These are phyloP conservation scores for Acer campestre DNA, from an alignment of 345 rosid genomes.

Conservation along the genomic window DNA sequence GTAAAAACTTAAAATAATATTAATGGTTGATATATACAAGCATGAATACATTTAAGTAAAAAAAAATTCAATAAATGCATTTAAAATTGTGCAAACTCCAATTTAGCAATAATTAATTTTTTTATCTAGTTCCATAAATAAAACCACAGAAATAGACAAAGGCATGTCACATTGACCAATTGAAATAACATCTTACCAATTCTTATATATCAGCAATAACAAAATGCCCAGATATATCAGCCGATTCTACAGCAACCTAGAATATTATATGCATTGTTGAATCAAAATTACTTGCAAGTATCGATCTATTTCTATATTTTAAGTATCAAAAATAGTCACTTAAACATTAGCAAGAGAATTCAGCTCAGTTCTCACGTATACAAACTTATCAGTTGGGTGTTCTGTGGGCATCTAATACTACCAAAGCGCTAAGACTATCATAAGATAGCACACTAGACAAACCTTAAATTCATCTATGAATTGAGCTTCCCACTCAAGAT, in stretches of 20 bases:
- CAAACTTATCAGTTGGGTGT: not conserved
- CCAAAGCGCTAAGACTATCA: not conserved
- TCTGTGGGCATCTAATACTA: not conserved
- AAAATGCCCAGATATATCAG: not conserved
- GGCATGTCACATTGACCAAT: not conserved
- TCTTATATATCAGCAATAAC: not conserved
- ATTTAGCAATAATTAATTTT: not conserved
- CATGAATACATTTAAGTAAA: not conserved
- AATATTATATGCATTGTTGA: not conserved
- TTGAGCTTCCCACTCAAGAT: not conserved
- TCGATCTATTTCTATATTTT: not conserved
- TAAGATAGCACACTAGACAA: not conserved
- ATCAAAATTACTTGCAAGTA: not conserved
- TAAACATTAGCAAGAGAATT: not conserved
- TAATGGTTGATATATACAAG: not conserved
- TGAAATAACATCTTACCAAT: slow-evolving; percentile 1
- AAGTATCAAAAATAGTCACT: not conserved
- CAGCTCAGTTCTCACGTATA: not conserved
- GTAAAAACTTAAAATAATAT: slow-evolving; percentile 29
- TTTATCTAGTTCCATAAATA: not conserved
- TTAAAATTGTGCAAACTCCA: not conserved
- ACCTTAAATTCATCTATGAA: not conserved
- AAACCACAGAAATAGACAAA: not conserved
- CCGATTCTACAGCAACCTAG: not conserved
- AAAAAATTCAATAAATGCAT: not conserved